Base-by-base conservation (phyloP, 2,329 filamentous ascomycete genomes). In the Albophoma yamanashiensis region DNA sequence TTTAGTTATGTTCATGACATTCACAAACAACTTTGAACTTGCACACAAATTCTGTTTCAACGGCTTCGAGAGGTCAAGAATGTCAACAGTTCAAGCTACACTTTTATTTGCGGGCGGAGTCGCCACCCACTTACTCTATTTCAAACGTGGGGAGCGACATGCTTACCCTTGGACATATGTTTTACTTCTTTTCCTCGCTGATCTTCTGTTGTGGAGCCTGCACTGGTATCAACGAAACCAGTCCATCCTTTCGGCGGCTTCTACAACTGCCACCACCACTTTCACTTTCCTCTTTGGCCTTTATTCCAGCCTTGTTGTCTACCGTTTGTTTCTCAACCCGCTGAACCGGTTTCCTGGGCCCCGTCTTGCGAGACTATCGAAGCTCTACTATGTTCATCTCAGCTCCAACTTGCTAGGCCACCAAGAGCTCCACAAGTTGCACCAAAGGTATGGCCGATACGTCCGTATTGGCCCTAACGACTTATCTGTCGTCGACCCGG, bases 381-480 rank as follows among this genome's bases (percentile, higher is more conserved):
- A 58, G 45, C 45, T 60, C 25, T 62, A 62, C 40, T 36, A 36
- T 56, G 45, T 58, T 17, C 25, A 31, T 36, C 25, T 52, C 38
- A 40, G 47, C 27, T 58, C 57, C 43, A 57, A 58, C 14, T 45
- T 55, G 3, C 53, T 42, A 1, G 40, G 56, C 6, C 58, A 57
- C 27, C 36, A 42, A 20, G 55, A 47, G 15, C 36, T 60, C 20
- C 39, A 56, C 25, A 53, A 55, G 9, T 36, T 62, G 39, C 60
- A 62, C 34, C 14, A 25, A 20, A 50, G 58, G 8, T 56, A 58
- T 22, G 60, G 60, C 36, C 58, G 59, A 12, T 58, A 55, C 22
- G 58, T 62, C 3, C 45, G 60, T 12, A 47, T 62, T 9, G 60
- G 60, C 17, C 57, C 57, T 6, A 58, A 58, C 34, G 57, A 58